These are phyloP conservation scores for Mrakia blollopis DNA, from an alignment of 768 basidiomycete genomes.

Conservation along the genomic window DNA sequence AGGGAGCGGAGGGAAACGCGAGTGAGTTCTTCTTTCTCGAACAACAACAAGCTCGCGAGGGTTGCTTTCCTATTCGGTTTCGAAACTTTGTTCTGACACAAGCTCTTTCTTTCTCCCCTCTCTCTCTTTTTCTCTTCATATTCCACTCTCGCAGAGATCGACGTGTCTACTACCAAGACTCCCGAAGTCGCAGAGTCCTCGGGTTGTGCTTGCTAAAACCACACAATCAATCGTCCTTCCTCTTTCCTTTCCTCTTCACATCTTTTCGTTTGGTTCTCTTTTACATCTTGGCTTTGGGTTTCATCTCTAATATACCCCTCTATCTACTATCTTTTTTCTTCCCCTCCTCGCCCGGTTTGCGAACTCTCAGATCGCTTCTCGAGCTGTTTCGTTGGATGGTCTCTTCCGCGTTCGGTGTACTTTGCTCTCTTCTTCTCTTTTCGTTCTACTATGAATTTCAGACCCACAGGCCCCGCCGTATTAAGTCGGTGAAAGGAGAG, in stretches of 20 bases:
- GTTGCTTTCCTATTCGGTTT: background rate
- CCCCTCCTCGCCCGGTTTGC: no score
- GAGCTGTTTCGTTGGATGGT: no score
- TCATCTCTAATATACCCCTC: background rate
- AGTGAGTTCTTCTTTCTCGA: conserved; percentile 6
- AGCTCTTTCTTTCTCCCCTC: conserved; percentile 26
- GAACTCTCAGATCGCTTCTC: no score
- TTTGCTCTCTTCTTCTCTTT: no score
- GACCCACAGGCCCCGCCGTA: no score
- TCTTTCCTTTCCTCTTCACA: background rate
- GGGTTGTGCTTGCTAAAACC: conserved; percentile 17
- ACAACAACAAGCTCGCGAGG: background rate
- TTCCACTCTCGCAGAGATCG: conserved; percentile 26
- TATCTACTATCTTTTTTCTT: background rate
- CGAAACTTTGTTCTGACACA: conserved; percentile 19
- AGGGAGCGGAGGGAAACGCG: conserved; percentile 21
- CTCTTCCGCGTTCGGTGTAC: no score
- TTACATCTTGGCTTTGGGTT: background rate
- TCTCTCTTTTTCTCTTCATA: conserved; percentile 19
- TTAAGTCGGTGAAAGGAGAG: no score
- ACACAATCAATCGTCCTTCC: background rate
- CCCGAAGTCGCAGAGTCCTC: conserved; percentile 15
- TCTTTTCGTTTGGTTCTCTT: background rate
- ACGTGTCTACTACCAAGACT: conserved; percentile 12
- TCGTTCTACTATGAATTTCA: no score